Conservation (phyloP, 1,284 basidiomycete species). For the Moesziomyces parantarcticus region DNA sequence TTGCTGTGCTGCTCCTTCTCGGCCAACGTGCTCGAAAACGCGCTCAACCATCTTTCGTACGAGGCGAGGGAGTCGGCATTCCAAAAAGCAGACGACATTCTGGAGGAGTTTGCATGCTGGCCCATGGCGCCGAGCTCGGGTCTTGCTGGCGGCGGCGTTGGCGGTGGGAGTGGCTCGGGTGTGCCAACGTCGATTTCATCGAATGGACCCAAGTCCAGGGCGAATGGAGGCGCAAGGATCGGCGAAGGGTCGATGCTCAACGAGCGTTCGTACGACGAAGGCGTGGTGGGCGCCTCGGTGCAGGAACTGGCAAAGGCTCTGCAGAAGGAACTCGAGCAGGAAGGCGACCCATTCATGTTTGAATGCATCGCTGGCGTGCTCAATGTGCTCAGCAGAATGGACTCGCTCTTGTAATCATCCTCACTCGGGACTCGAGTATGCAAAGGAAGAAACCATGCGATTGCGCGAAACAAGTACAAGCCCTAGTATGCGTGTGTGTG, state of each 20-base stretch:
- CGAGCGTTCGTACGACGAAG: slow-evolving; percentile 31
- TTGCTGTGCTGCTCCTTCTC: slow-evolving; percentile 61
- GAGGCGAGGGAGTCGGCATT: slow-evolving; percentile 59
- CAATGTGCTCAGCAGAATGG: slow-evolving; percentile 59
- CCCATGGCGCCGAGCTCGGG: slow-evolving; percentile 65
- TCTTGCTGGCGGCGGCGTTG: slow-evolving; percentile 34
- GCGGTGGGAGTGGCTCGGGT: slow-evolving; percentile 26
- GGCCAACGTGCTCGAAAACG: slow-evolving; percentile 66
- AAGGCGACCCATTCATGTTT: slow-evolving; percentile 50
- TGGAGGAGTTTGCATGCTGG: slow-evolving; percentile 64
- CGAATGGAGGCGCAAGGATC: slow-evolving; percentile 39
- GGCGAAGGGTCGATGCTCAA: slow-evolving; percentile 36
- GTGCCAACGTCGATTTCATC: slow-evolving; percentile 26
- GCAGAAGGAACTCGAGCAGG: slow-evolving; percentile 50
- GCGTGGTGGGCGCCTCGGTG: slow-evolving; percentile 43
- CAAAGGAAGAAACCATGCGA: slow-evolving; percentile 2
- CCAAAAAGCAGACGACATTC: slow-evolving; percentile 59
- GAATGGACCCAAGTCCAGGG: slow-evolving; percentile 14
- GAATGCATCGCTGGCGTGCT: slow-evolving; percentile 65
- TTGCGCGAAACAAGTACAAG: not conserved
- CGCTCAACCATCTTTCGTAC: slow-evolving; percentile 62
- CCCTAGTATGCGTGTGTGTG: not conserved
- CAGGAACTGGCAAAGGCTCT: slow-evolving; percentile 56
- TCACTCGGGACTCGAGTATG: not conserved
- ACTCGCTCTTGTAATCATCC: slow-evolving; percentile 43